A percentile compares a stretch with the other conserved stretches of the same genome.
phyloP scores from a whole-genome alignment of 345 rosid species.

The Anacardium occidentale region DNA sequence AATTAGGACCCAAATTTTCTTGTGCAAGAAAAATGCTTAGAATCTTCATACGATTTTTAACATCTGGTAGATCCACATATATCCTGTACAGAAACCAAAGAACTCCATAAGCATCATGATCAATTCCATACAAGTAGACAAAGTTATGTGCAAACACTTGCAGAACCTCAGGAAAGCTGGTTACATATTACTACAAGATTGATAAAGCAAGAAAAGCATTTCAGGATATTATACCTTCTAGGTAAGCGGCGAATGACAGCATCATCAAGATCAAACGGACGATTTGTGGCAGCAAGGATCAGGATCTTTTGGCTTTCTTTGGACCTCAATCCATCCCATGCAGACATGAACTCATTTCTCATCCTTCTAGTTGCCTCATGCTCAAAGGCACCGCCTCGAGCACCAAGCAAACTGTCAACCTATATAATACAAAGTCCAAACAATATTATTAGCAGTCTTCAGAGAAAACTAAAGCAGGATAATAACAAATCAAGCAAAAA shows the following conservation, averaged over 20 bases:
- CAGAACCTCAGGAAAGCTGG: neutral
- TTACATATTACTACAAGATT: neutral
- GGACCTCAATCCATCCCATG: slow-evolving; percentile 98
- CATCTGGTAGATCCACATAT: slow-evolving; percentile 95
- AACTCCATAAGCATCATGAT: slow-evolving; percentile 19
- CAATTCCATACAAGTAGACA: neutral
- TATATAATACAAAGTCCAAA: slow-evolving; percentile 26
- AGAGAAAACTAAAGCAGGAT: neutral
- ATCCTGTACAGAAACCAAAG: slow-evolving; percentile 48
- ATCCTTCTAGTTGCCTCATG: slow-evolving; percentile 98
- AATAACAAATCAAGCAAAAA: neutral
- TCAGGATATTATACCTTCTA: slow-evolving; percentile 57
- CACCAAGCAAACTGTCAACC: slow-evolving; percentile 98
- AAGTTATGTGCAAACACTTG: neutral
- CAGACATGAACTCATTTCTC: slow-evolving; percentile 99
- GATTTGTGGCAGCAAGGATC: slow-evolving; percentile 95
- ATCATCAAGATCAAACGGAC: slow-evolving; percentile 99
- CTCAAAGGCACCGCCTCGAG: slow-evolving; percentile 93
- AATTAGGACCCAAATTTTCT: slow-evolving; percentile 63
- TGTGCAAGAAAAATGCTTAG: slow-evolving; percentile 67
- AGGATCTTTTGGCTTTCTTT: slow-evolving; percentile 96
- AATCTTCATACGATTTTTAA: slow-evolving; percentile 82
- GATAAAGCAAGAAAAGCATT: neutral
- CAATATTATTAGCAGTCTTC: neutral
- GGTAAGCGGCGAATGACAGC: slow-evolving; percentile 98